Conservation (phyloP, 2,329 filamentous ascomycete genomes). For the Alternaria sp. region DNA sequence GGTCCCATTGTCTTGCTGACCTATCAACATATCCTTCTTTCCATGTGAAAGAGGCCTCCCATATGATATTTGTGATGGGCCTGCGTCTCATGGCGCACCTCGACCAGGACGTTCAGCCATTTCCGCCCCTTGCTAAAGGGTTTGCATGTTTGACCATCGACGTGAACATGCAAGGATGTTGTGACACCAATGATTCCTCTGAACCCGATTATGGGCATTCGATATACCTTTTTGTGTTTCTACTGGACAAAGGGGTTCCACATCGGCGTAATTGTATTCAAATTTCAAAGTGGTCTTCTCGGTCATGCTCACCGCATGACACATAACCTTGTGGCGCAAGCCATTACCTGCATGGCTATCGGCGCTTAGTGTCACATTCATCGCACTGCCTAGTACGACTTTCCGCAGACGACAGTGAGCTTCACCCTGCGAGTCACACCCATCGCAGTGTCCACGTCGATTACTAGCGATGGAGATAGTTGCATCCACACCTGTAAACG, state of each 20-base stretch:
- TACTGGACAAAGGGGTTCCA: neutral
- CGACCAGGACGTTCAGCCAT: neutral
- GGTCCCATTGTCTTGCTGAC: neutral
- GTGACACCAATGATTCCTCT: neutral
- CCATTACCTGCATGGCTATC: neutral
- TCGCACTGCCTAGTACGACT: constrained; percentile 3
- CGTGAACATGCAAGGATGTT: neutral
- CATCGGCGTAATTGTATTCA: neutral
- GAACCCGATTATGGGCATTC: neutral
- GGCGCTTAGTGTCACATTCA: neutral
- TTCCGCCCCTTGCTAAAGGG: neutral
- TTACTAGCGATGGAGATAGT: constrained; percentile 13
- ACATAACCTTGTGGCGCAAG: neutral
- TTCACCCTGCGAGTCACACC: neutral
- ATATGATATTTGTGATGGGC: neutral
- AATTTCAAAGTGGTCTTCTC: neutral
- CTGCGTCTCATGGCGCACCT: neutral
- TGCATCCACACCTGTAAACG: constrained; percentile 9
- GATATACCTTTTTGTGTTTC: neutral
- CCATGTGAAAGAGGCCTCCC: neutral
- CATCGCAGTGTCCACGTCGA: neutral
- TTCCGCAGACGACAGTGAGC: neutral
- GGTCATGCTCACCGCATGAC: neutral
- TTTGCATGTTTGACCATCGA: neutral
- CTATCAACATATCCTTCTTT: neutral